Base-by-base conservation (phyloP, 371 early-diverging fungal species). In the Mucor velutinosus region DNA sequence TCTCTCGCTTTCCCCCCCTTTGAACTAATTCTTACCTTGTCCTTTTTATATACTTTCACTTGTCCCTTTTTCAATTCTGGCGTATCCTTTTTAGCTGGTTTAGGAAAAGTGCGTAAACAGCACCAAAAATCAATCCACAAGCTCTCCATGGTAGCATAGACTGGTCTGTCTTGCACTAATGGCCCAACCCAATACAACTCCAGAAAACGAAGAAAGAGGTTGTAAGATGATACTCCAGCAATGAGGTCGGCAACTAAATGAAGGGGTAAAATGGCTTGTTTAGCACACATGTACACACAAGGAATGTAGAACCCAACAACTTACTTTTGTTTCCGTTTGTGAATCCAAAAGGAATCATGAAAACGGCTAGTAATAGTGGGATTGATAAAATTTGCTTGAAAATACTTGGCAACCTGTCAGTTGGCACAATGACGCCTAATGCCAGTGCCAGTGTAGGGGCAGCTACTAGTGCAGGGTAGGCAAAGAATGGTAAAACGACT, bases 141-240 rank as follows among this genome's bases (percentile, higher is more conserved):
- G 10, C 67, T 69, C 23, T 73, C 65, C 4, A 53, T 5, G 17
- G 70, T 35, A 15, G 74, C 60, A 56, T 81, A 78, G 27, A 60
- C 78, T 12, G 69, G 67, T 30, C 71, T 47, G 14, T 70, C 60
- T 33, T 78, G 70, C 10, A 81, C 65, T 8, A 76, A 4, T 7
- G 81, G 81, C 0, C 71, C 67, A 15, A 76, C 65, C 73, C 73
- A 81, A 43, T 61, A 78, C 19, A 78, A 32, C 25, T 78, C 81
- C 2, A 75, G 37, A 53, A 76, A 73, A 7, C 81, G 72, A 15
- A 81, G 64, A 30, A 73, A 73, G 11, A 66, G 15, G 33, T 76
- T 78, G 35, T 68, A 81, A 15, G 56, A 63, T 4, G 65, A 35
- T 21, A 67, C 64, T 8, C 65, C 51, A 19, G 27, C 60, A 32